phyloP scores from a whole-genome alignment of 139 green algal genomes.

The Chlamydomonas asymmetrica region DNA sequence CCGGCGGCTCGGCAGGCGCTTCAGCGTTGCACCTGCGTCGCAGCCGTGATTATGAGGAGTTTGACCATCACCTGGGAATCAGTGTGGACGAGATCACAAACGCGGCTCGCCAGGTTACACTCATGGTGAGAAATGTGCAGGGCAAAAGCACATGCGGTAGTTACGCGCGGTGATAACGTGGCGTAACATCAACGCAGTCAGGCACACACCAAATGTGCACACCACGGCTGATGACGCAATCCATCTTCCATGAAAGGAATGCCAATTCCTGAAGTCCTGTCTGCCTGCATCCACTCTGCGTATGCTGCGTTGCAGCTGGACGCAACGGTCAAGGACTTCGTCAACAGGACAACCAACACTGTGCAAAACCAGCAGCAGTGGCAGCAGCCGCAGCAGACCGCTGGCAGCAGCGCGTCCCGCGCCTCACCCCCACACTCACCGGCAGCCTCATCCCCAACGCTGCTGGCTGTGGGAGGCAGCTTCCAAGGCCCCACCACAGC shows the following conservation, averaged over 20 bases:
- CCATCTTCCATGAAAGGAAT: no score
- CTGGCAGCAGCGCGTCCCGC: neutral
- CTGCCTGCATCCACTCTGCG: neutral
- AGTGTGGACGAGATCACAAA: slow-evolving; percentile 19
- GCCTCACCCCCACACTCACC: neutral
- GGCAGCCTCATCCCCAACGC: neutral
- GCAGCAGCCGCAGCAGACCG: no score
- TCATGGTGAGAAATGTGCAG: slow-evolving; percentile 1
- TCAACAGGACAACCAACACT: neutral
- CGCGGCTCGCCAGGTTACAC: slow-evolving; percentile 19
- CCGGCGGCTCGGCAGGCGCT: slow-evolving; percentile 7
- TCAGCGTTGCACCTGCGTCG: neutral
- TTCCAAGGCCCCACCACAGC: neutral
- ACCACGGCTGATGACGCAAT: no score
- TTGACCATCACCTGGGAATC: neutral
- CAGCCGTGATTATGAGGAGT: neutral
- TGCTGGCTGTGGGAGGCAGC: neutral
- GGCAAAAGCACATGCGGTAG: neutral
- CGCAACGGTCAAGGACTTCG: slow-evolving; percentile 1
- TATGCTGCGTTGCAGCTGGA: neutral
- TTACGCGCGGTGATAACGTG: no score
- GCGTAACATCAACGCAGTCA: no score
- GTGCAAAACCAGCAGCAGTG: no score
- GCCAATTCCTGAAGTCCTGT: neutral
- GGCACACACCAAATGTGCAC: neutral